Evolutionary conservation across 768 basidiomycete species (phyloP).

Genomic region (Goffeauzyma gilvescens): DNA sequence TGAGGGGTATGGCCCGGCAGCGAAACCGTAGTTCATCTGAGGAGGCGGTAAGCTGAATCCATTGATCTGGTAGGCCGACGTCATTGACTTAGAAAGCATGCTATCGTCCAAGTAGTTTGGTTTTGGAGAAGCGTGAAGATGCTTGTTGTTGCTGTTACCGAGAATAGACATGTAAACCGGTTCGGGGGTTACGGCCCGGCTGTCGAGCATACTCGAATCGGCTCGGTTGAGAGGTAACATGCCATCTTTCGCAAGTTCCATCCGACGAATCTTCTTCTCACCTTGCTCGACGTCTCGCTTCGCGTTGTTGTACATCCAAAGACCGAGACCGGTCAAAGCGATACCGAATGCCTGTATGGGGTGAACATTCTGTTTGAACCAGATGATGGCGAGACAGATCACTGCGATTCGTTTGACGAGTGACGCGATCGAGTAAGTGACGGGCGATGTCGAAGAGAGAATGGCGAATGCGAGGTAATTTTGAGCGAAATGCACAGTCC

Average conservation of each 20-base stretch:
- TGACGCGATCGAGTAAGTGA: conserved; percentile 96
- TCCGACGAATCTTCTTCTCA: conserved; percentile 58
- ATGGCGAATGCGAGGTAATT: conserved; percentile 96
- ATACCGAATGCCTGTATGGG: conserved; percentile 79
- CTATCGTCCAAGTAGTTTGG: background rate
- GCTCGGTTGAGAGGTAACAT: conserved; percentile 22
- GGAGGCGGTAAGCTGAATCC: too few relatives aligned
- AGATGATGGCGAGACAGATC: conserved; percentile 90
- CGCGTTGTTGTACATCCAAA: conserved; percentile 91
- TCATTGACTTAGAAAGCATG: background rate
- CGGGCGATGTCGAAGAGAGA: conserved; percentile 84
- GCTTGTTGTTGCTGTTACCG: conserved; percentile 1
- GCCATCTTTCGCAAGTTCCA: conserved; percentile 31
- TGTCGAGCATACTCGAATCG: conserved; percentile 22
- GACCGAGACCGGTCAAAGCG: conserved; percentile 62
- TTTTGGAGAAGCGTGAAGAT: conserved; percentile 1
- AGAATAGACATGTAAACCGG: background rate
- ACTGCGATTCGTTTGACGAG: conserved; percentile 95
- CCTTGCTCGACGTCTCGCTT: conserved; percentile 83
- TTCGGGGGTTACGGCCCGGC: conserved; percentile 2
- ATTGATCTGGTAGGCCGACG: background rate
- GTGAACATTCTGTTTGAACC: conserved; percentile 80
- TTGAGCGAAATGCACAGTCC: conserved; percentile 86
- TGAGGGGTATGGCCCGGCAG: conserved; percentile 6
- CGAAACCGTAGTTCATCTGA: background rate